Evolutionary conservation across 768 basidiomycete genomes (phyloP).

Genomic region (Collybiopsis luxurians): DNA sequence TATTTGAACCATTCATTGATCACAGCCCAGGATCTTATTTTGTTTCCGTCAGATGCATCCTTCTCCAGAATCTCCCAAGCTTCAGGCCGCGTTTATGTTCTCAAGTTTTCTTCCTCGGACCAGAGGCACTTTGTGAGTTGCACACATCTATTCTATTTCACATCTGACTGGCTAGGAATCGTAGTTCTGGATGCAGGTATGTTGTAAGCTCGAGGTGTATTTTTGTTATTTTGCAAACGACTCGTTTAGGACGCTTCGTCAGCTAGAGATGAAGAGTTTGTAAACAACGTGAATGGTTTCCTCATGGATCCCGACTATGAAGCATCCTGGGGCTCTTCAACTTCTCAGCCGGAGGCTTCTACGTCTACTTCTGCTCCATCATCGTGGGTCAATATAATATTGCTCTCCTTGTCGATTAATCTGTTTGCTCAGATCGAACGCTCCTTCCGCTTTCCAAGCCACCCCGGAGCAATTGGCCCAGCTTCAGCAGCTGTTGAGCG

Average conservation of each 20-base stretch:
- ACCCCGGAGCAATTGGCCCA: conserved; percentile 70
- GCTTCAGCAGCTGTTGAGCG: conserved; percentile 51
- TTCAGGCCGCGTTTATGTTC: conserved; percentile 75
- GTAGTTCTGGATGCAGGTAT: conserved; percentile 89
- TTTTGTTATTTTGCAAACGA: background rate
- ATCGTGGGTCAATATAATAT: conserved; percentile 28
- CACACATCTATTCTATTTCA: background rate
- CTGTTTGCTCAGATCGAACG: conserved; percentile 4
- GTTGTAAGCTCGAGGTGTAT: background rate
- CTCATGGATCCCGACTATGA: conserved; percentile 64
- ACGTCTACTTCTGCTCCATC: conserved; percentile 36
- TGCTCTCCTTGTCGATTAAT: conserved; percentile 16
- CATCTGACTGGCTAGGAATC: background rate
- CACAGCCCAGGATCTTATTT: conserved; percentile 67
- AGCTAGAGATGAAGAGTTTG: conserved; percentile 70
- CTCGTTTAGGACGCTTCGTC: conserved; percentile 58
- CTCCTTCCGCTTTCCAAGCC: conserved; percentile 29
- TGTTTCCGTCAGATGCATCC: conserved; percentile 83
- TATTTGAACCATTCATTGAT: background rate
- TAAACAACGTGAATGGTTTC: conserved; percentile 66
- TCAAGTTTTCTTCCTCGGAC: conserved; percentile 89
- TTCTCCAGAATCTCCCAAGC: conserved; percentile 75
- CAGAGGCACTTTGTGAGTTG: conserved; percentile 83
- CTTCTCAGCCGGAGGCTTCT: conserved; percentile 40
- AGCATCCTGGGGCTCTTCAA: conserved; percentile 53